phyloP scores from a whole-genome alignment of 768 basidiomycete genomes.

The Bullera alba region DNA sequence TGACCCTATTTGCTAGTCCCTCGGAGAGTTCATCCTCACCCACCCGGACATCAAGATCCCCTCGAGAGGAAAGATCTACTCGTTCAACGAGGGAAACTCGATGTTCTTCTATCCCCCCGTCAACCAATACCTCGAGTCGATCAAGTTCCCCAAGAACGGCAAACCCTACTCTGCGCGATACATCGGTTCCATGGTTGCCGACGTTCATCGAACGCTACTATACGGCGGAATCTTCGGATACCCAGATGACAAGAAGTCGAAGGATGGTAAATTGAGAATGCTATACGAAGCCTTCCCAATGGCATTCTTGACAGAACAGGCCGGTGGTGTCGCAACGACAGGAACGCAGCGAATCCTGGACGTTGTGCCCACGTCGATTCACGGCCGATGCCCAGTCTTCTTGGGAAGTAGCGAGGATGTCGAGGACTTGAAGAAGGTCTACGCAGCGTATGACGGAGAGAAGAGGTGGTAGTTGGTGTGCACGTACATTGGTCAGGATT shows the following conservation, averaged over 20 bases:
- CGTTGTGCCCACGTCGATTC: slow-evolving; percentile 75
- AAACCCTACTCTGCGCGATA: slow-evolving; percentile 55
- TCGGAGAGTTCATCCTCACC: slow-evolving; percentile 98
- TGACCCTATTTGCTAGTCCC: slow-evolving; percentile 48
- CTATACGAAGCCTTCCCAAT: slow-evolving; percentile 98
- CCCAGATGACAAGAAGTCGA: slow-evolving; percentile 95
- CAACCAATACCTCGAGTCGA: slow-evolving; percentile 74
- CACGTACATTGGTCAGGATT: no score
- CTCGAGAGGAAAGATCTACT: slow-evolving; percentile 93
- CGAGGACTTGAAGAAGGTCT: slow-evolving; percentile 78
- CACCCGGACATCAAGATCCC: slow-evolving; percentile 97
- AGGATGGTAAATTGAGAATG: slow-evolving; percentile 76
- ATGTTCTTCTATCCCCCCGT: slow-evolving; percentile 92
- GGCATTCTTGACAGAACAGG: slow-evolving; percentile 93
- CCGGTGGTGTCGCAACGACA: slow-evolving; percentile 93
- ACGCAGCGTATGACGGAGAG: slow-evolving; percentile 49
- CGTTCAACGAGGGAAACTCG: slow-evolving; percentile 98
- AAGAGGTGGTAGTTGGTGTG: slow-evolving; percentile 34
- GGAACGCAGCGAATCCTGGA: slow-evolving; percentile 90
- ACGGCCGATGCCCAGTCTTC: slow-evolving; percentile 88
- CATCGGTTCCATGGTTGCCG: slow-evolving; percentile 98
- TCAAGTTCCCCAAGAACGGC: slow-evolving; percentile 45
- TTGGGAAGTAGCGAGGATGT: slow-evolving; percentile 92
- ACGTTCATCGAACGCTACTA: slow-evolving; percentile 79
- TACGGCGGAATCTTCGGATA: slow-evolving; percentile 99